Conservation (phyloP, 2,329 filamentous ascomycete species). For the Pseudocercospora musae region DNA sequence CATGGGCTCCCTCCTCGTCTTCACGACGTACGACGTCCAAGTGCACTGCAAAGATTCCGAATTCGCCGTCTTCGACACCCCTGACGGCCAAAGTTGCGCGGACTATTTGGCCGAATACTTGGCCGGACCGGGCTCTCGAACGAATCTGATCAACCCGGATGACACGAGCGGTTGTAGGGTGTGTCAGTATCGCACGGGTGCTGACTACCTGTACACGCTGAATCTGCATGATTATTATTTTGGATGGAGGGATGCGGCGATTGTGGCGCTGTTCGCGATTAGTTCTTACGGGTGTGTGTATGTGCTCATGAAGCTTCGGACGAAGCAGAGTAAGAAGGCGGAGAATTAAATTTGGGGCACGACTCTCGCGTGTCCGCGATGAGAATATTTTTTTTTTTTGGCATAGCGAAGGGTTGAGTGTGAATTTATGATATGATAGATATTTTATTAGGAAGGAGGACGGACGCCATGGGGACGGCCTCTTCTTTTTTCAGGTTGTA, state of each 20-base stretch:
- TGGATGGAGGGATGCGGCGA: slow-evolving; percentile 64
- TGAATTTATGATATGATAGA: too few relatives aligned
- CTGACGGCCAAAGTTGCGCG: slow-evolving; percentile 53
- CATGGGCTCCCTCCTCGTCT: slow-evolving; percentile 40
- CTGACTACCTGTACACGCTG: slow-evolving; percentile 58
- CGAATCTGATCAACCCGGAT: slow-evolving; percentile 58
- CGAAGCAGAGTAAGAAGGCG: slow-evolving; percentile 42
- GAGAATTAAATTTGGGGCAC: slow-evolving; percentile 25
- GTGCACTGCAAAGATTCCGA: slow-evolving; percentile 39
- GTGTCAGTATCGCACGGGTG: slow-evolving; percentile 57
- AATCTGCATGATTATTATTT: slow-evolving; percentile 61
- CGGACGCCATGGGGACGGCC: too few relatives aligned
- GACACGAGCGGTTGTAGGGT: slow-evolving; percentile 56
- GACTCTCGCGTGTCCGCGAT: too few relatives aligned
- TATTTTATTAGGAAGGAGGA: too few relatives aligned
- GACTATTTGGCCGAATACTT: slow-evolving; percentile 57
- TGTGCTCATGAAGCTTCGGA: slow-evolving; percentile 46
- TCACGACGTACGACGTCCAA: slow-evolving; percentile 42
- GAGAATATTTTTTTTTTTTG: too few relatives aligned
- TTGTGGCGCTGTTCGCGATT: slow-evolving; percentile 54
- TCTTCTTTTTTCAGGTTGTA: too few relatives aligned
- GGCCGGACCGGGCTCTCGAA: slow-evolving; percentile 44
- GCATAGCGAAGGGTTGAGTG: too few relatives aligned
- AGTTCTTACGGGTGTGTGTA: slow-evolving; percentile 49
- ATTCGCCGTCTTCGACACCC: slow-evolving; percentile 47